Evolutionary conservation across 352 stramenopile species (phyloP), one percentile per base, ranked within the genome.

Genomic region (Thalassiosira tumida): DNA sequence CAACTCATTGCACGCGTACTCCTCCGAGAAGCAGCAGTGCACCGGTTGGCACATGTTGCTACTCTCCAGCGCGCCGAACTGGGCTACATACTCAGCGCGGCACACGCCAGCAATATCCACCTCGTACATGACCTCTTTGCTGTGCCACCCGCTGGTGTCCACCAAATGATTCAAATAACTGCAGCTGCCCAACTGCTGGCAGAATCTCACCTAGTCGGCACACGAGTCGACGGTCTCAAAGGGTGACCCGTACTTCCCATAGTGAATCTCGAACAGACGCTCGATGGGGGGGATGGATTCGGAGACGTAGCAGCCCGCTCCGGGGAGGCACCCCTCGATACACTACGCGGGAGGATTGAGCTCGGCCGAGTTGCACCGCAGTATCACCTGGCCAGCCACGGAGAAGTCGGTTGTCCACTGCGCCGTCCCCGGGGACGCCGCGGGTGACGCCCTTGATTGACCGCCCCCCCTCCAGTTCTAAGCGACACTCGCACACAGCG

Each of bases 11-110:
- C 88, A 93, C 6, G 43, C 29, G 62, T 84, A 88, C 40, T 89
- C 88, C 35, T 26, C 33, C 4, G 88, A 90, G 62, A 90, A 93
- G 47, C 88, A 93, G 77, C 88, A 93, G 51, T 93, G 88, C 14
- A 83, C 88, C 14, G 88, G 82, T 69, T 93, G 82, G 62, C 88
- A 93, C 14, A 93, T 77, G 43, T 90, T 93, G 26, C 81, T 90
- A 62, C 88, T 90, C 76, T 89, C 74, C 38, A 93, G 40, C 0
- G 88, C 88, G 24, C 88, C 88, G 77, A 81, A 81, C n/a, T 88
- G 72, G 31, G 88, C 81, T 64, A 93, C 84, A 38, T 93, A 87
- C 47, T 90, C 82, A 17, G 59, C 54, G 69, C 73, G 70, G 84
- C 88, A 93, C 17, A 89, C 76, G 31, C 37, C 75, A 15, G 74